phyloP scores from a whole-genome alignment of 2,329 filamentous ascomycete species.

The Apiospora kogelbergensis region DNA sequence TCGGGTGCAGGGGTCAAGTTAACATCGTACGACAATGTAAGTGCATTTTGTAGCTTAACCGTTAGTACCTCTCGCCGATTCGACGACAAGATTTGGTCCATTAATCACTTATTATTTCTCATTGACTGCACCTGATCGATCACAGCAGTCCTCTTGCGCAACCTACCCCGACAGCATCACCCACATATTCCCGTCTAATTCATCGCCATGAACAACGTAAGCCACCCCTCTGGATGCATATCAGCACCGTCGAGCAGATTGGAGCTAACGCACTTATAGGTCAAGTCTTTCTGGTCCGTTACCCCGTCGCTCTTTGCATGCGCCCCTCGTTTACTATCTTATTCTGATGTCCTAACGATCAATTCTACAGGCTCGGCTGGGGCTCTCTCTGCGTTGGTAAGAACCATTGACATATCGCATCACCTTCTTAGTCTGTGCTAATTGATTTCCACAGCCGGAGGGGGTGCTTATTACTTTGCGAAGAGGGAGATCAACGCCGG shows the following conservation, averaged over 20 bases:
- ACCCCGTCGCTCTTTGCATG: not conserved
- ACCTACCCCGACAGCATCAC: not conserved
- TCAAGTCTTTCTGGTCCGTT: constrained; percentile 20
- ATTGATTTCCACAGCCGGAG: constrained; percentile 63
- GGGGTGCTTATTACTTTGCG: constrained; percentile 91
- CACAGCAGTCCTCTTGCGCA: not conserved
- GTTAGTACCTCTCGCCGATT: not conserved
- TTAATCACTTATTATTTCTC: constrained; percentile 2
- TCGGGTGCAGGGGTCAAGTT: not conserved
- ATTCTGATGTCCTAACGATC: not conserved
- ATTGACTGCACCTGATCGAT: not conserved
- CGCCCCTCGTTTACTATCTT: constrained; percentile 21
- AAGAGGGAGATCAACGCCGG: constrained; percentile 94
- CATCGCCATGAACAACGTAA: constrained; percentile 19
- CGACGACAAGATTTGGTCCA: not conserved
- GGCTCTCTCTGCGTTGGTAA: constrained; percentile 81
- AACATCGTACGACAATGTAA: constrained; percentile 2
- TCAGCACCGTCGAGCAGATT: not conserved
- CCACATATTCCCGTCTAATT: not conserved
- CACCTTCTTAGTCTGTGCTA: constrained; percentile 17
- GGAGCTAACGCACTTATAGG: constrained; percentile 13
- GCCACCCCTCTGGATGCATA: not conserved
- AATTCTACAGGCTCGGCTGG: constrained; percentile 75
- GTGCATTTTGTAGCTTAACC: not conserved
- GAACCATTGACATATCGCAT: constrained; percentile 27